Conservation (phyloP, 345 rosid genomes). For the Salix caprea region DNA sequence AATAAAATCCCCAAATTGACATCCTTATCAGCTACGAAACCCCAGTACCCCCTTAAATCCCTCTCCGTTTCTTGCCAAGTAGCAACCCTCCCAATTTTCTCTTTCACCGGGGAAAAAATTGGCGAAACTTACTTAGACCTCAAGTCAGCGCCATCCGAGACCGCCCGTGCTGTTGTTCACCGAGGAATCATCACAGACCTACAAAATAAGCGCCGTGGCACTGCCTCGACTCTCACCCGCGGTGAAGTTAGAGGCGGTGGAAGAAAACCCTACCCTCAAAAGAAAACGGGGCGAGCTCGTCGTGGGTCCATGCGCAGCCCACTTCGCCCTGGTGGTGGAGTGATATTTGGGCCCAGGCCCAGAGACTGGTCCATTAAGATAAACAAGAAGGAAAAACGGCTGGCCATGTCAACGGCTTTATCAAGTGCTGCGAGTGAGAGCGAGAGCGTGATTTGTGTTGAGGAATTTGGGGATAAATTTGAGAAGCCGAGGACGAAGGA, state of each 20-base stretch:
- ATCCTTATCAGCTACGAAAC: no score
- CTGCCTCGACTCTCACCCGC: constrained; percentile 86
- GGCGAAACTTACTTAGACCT: constrained; percentile 85
- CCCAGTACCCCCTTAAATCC: constrained; percentile 18
- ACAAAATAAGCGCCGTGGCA: constrained; percentile 87
- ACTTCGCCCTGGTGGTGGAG: constrained; percentile 87
- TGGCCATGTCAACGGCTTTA: constrained; percentile 81
- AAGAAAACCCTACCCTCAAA: constrained; percentile 73
- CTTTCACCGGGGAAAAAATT: constrained; percentile 74
- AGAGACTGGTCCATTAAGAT: constrained; percentile 90
- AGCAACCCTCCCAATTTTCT: constrained; percentile 60
- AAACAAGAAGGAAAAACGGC: constrained; percentile 73
- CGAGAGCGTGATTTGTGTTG: constrained; percentile 63
- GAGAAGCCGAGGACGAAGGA: constrained; percentile 79
- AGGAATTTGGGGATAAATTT: constrained; percentile 74
- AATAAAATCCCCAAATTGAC: constrained; percentile 16
- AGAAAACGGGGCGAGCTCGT: constrained; percentile 85
- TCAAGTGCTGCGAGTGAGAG: constrained; percentile 43
- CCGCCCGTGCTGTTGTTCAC: constrained; percentile 88
- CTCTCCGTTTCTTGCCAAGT: constrained; percentile 50
- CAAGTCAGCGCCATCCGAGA: constrained; percentile 68
- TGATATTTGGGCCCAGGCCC: constrained; percentile 79
- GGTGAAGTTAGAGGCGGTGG: constrained; percentile 95
- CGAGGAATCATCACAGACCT: constrained; percentile 72
- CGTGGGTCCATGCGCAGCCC: constrained; percentile 72